phyloP scores from a whole-genome alignment of 1,139 yeast genomes.

The Candida frijolesensis region DNA sequence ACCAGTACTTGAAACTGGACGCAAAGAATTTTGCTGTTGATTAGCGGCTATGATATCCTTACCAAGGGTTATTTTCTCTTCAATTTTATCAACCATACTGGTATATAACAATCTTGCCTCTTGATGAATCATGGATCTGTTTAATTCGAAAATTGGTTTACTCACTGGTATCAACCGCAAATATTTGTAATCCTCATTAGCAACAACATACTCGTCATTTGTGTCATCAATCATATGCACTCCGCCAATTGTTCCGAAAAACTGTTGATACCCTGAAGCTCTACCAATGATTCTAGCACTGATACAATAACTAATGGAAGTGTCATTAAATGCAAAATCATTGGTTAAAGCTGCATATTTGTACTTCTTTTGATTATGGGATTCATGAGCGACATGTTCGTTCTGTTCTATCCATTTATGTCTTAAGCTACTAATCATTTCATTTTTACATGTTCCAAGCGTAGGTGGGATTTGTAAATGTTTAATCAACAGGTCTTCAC shows the following conservation, averaged over 20 bases:
- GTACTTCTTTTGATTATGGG: constrained; percentile 2
- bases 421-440: constrained; percentile 28
- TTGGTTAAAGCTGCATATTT: constrained; percentile 28
- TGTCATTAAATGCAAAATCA: constrained; percentile 36
- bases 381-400: constrained; percentile 10
- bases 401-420: constrained; percentile 27
- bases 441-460: constrained; percentile 33
- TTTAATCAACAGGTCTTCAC: constrained; percentile 37
- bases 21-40: constrained; percentile 8
- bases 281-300: constrained; percentile 42
- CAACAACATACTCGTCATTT: constrained; percentile 40
- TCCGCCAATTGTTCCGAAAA: constrained; percentile 16
- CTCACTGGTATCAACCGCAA: constrained; percentile 28
- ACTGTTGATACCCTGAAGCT: constrained; percentile 30
- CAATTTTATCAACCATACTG: constrained; percentile 29
- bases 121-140: constrained; percentile 33
- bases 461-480: constrained; percentile 43
- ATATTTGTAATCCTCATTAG: constrained; percentile 34
- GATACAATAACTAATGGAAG: constrained; percentile 37
- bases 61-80: constrained; percentile 29
- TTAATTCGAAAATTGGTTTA: constrained; percentile 29
- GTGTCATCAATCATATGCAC: constrained; percentile 18
- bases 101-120: constrained; percentile 33
- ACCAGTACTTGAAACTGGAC: constrained; percentile 11
- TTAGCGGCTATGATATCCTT: constrained; percentile 18